Evolutionary conservation across 129 eudicot species (phyloP), one percentile per base, ranked within the genome.

Genomic region (Escallonia rubra): DNA sequence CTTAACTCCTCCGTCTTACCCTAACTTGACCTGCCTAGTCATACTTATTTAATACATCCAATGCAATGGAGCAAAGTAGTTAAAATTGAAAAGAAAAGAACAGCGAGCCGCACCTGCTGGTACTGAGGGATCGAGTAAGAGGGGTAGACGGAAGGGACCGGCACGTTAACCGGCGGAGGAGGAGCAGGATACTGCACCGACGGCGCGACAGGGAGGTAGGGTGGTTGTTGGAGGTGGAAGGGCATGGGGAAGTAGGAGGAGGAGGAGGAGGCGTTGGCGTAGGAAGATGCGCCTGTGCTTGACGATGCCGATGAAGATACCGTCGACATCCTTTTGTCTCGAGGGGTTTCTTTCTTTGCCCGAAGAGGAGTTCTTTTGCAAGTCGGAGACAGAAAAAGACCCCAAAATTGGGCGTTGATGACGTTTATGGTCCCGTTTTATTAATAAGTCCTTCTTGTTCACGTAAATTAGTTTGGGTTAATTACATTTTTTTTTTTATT

Each of bases 211-310:
- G 86, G 80, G 43, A 87, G 79, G 56, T 81, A 86, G 23, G 80
- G 40, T 0, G 81, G 69, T 57, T 84, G 91, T 73, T 90, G 95
- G 52, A 90, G 85, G 72, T 90, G 97, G 57, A 90, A 90, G 53
- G 97, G 97, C 79, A 81, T 75, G 10, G 97, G 97, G 52, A 90
- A 90, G 69, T 90, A 84, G 34, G 95, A 75, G 2, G 80, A 72
- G 15, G 46, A 84, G 34, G 95, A 75, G 2, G 80, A 72, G 15
- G 46, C 78, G 64, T 80, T 83, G 9, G 95, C 57, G 72, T 87
- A 87, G 2, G 89, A 76, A 75, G 72, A 87, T 61, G 59, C 13
- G n/a, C 6, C 59, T 7, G 59, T 2, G 68, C 68, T 64, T 38
- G 83, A 66, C 15, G 84, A 61, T 6, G 83, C 58, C 6, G 83